These are phyloP conservation scores for Paraconiothyrium sp. DNA, from an alignment of 2,329 filamentous ascomycete genomes.

Conservation along the genomic window DNA sequence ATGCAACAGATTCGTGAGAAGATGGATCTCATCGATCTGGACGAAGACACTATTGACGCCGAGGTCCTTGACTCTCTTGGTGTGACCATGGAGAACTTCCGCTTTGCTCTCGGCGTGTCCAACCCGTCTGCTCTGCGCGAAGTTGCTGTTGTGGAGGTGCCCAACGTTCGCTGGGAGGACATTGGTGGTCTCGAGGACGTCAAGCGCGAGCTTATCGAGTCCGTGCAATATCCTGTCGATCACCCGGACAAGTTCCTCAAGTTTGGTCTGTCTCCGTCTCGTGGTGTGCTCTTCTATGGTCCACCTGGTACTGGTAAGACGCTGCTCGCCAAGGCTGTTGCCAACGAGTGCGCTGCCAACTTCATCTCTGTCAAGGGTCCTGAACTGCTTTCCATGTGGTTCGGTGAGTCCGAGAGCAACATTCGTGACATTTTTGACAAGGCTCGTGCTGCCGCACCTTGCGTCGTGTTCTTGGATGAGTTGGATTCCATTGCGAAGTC, in stretches of 20 bases:
- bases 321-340: slow-evolving; percentile 97
- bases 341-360: slow-evolving; percentile 99
- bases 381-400: slow-evolving; percentile 99
- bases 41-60: slow-evolving; percentile 98
- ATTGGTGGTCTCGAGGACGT: slow-evolving; percentile 98
- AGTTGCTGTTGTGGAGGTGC: slow-evolving; percentile 98
- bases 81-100: slow-evolving; percentile 99
- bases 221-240: slow-evolving; percentile 98
- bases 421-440: slow-evolving; percentile 99
- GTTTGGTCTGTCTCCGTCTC: slow-evolving; percentile 96
- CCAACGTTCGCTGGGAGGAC: slow-evolving; percentile 99
- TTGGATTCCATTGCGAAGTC: slow-evolving; percentile 99
- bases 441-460: slow-evolving; percentile 96
- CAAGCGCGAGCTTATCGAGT: slow-evolving; percentile 99
- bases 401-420: slow-evolving; percentile 99
- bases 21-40: slow-evolving; percentile 99
- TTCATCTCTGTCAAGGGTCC: slow-evolving; percentile 99
- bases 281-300: slow-evolving; percentile 98
- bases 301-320: slow-evolving; percentile 99
- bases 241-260: slow-evolving; percentile 99
- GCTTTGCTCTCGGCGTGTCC: slow-evolving; percentile 95
- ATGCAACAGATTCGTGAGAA: slow-evolving; percentile 99
- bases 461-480: slow-evolving; percentile 98
- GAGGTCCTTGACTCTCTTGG: slow-evolving; percentile 98
- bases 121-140: slow-evolving; percentile 99